Evolutionary conservation across 2,329 filamentous ascomycete species (phyloP), one percentile per base, ranked within the genome.

Genomic region (Trichoderma aggressivum): DNA sequence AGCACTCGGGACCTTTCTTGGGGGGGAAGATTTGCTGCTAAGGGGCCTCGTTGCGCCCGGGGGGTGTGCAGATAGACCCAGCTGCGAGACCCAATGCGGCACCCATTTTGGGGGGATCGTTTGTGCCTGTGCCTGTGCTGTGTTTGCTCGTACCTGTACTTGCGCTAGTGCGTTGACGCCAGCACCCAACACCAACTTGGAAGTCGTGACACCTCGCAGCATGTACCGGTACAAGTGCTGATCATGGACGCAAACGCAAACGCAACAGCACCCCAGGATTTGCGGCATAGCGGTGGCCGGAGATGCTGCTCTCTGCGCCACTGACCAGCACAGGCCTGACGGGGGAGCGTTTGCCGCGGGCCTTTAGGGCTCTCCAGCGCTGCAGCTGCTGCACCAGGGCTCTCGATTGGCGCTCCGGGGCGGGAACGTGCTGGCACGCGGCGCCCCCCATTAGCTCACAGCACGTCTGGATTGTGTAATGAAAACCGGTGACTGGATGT

Each of bases 401-500:
- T 50, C 50, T 61, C 39, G 60, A 70, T 50, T 63, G 69, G 60
- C 50, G 61, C 53, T 59, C 53, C 69, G 28, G 36, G 53, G 70
- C 70, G 70, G 70, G 61, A 71, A 67, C 70, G 62, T 71, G 70
- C 32, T 66, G 62, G 62, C 70, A 71, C 70, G n/a, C 70, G 70
- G 70, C 70, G 70, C 62, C 56, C 61, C 55, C 61, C 62, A 78
- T 78, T 79, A 78, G 78, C 77, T 78, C 74, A 75, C 74, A 74
- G 75, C 74, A 74, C 75, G 75, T 74, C 75, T 78, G 75, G 75
- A 85, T 85, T 85, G 82, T 77, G 84, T 85, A 85, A 85, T 85
- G 76, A 76, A 85, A 85, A 85, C 80, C 77, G 77, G 79, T 78
- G 77, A 79, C 79, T 82, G 82, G 80, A 78, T 75, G 72, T 53